These are phyloP conservation scores for Leccinum angustisporum DNA, from an alignment of 1,284 basidiomycete genomes.

Conservation along the genomic window DNA sequence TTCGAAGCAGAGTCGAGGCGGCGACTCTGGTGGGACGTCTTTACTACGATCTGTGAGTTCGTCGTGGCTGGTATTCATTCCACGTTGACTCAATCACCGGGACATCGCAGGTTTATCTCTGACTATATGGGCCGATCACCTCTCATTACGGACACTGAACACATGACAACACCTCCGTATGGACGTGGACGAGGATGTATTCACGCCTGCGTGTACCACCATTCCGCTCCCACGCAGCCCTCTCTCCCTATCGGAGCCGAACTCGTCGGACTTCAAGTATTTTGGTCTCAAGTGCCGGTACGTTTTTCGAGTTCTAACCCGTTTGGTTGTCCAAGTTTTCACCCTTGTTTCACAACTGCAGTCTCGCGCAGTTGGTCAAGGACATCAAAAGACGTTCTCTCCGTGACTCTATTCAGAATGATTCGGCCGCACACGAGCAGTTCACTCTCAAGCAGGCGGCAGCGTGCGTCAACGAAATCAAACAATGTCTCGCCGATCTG, in stretches of 20 bases:
- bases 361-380: slow-evolving; percentile 51
- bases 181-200: slow-evolving; percentile 53
- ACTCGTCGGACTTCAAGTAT: slow-evolving; percentile 38
- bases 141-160: slow-evolving; percentile 43
- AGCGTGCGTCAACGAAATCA: slow-evolving; percentile 54
- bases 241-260: slow-evolving; percentile 30
- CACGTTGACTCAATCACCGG: slow-evolving; percentile 8
- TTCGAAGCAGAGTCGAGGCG: slow-evolving; percentile 61
- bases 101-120: slow-evolving; percentile 56
- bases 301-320: slow-evolving; percentile 24
- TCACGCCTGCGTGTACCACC: slow-evolving; percentile 44
- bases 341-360: slow-evolving; percentile 14
- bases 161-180: slow-evolving; percentile 34
- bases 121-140: slow-evolving; percentile 62
- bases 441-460: slow-evolving; percentile 59
- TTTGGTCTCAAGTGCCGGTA: slow-evolving; percentile 50
- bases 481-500: slow-evolving; percentile 51
- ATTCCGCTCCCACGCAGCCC: slow-evolving; percentile 40
- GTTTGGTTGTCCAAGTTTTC: neutral
- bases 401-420: slow-evolving; percentile 38
- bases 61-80: slow-evolving; percentile 6
- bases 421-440: slow-evolving; percentile 30
- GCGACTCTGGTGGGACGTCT: slow-evolving; percentile 72
- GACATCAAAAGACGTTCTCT: slow-evolving; percentile 46
- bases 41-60: slow-evolving; percentile 66